These are phyloP conservation scores for Penicillium sp. DNA, from an alignment of 2,329 filamentous ascomycete species.

Conservation along the genomic window DNA sequence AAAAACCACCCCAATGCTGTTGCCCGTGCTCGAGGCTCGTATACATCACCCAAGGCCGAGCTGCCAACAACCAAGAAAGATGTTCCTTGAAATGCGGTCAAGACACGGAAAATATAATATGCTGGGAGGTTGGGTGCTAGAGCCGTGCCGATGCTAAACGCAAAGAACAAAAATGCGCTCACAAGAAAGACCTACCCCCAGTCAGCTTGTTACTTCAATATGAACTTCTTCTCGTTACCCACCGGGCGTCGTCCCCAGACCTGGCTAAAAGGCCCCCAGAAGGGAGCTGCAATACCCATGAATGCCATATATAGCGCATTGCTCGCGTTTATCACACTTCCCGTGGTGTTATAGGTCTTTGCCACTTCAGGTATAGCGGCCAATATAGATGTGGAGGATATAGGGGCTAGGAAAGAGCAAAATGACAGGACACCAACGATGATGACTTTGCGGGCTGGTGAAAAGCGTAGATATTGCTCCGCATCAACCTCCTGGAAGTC, in stretches of 20 bases:
- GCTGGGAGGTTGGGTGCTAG: slow-evolving; percentile 67
- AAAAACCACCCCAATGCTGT: slow-evolving; percentile 74
- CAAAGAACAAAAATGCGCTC: slow-evolving; percentile 63
- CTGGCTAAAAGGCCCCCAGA: slow-evolving; percentile 71
- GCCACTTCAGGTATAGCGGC: slow-evolving; percentile 74
- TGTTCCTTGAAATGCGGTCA: slow-evolving; percentile 73
- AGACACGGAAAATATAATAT: slow-evolving; percentile 71
- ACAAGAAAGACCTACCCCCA: slow-evolving; percentile 53
- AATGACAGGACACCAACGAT: slow-evolving; percentile 70
- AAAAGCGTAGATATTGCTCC: slow-evolving; percentile 63
- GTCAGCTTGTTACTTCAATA: background rate
- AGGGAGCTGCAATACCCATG: slow-evolving; percentile 68
- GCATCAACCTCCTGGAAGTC: slow-evolving; percentile 47
- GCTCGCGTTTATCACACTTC: slow-evolving; percentile 67
- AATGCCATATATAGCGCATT: slow-evolving; percentile 74
- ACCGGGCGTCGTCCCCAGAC: slow-evolving; percentile 61
- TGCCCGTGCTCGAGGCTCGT: slow-evolving; percentile 65
- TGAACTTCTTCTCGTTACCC: slow-evolving; percentile 24
- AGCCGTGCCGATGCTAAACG: slow-evolving; percentile 69
- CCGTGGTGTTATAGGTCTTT: slow-evolving; percentile 61
- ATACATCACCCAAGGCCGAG: slow-evolving; percentile 66
- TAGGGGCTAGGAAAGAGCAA: slow-evolving; percentile 72
- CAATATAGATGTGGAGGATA: slow-evolving; percentile 70
- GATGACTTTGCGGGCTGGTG: slow-evolving; percentile 59
- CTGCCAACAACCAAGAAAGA: slow-evolving; percentile 71